phyloP scores from a whole-genome alignment of 768 basidiomycete species.

The Trametes cinnabarina region DNA sequence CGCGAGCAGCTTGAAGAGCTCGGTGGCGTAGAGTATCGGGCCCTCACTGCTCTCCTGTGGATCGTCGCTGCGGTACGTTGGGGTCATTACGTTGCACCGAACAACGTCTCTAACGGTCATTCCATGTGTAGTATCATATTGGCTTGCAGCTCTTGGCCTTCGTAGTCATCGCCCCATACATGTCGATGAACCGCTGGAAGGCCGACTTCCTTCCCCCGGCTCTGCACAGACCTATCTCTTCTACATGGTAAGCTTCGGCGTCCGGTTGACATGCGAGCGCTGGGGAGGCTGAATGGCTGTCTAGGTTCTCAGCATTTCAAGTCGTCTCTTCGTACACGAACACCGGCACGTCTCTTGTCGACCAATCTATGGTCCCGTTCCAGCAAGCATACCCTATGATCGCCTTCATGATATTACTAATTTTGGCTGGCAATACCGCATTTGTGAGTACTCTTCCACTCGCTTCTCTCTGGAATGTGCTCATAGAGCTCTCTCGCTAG shows the following conservation, averaged over 20 bases:
- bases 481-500: constrained; percentile 37
- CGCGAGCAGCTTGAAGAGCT: constrained; percentile 86
- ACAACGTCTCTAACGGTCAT: constrained; percentile 2
- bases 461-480: not conserved
- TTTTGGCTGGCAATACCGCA: constrained; percentile 90
- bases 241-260: constrained; percentile 57
- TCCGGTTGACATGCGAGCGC: not conserved
- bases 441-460: constrained; percentile 62
- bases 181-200: constrained; percentile 59
- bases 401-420: constrained; percentile 63
- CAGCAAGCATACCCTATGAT: constrained; percentile 84
- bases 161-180: constrained; percentile 78
- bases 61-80: constrained; percentile 67
- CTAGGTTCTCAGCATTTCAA: constrained; percentile 84
- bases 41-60: constrained; percentile 78
- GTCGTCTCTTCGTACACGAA: constrained; percentile 86
- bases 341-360: constrained; percentile 82
- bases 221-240: constrained; percentile 51
- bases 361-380: constrained; percentile 91
- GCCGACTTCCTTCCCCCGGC: constrained; percentile 57
- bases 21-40: constrained; percentile 91
- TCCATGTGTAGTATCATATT: constrained; percentile 67
- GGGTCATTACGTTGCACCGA: not conserved
- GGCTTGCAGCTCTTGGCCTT: constrained; percentile 66
- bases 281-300: not conserved